Evolutionary conservation across 2,329 filamentous ascomycete genomes (phyloP).

Genomic region (Atkinsonella texensis): DNA sequence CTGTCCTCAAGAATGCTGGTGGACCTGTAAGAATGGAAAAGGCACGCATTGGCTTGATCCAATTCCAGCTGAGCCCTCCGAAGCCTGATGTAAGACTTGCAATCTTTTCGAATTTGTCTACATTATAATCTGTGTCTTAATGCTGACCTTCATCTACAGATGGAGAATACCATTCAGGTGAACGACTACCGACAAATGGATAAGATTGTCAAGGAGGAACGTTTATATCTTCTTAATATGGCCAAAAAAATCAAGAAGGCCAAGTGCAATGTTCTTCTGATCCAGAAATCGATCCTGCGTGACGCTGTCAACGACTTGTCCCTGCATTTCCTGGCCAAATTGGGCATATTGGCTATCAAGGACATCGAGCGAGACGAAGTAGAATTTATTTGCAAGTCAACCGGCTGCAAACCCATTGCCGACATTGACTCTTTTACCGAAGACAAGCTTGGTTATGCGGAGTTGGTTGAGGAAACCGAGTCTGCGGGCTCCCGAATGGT

Average conservation of each 20-base stretch:
- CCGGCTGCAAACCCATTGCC: conserved; percentile 96
- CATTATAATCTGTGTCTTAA: not conserved
- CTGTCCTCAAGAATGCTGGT: conserved; percentile 84
- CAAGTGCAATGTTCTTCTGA: conserved; percentile 96
- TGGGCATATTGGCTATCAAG: conserved; percentile 91
- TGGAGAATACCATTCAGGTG: conserved; percentile 99
- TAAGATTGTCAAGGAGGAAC: conserved; percentile 99
- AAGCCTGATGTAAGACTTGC: conserved; percentile 72
- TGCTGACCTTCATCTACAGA: conserved; percentile 34
- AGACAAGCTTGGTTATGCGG: conserved; percentile 90
- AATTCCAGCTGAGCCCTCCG: conserved; percentile 95
- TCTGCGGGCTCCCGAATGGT: conserved; percentile 82
- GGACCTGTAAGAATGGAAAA: conserved; percentile 93
- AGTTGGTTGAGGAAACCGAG: conserved; percentile 86
- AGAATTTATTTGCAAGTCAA: conserved; percentile 98
- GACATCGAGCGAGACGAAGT: conserved; percentile 98
- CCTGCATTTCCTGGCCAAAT: conserved; percentile 92
- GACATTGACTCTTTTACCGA: conserved; percentile 98
- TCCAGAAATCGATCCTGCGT: conserved; percentile 95
- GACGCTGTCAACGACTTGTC: conserved; percentile 97
- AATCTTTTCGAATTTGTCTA: not conserved
- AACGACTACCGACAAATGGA: conserved; percentile 99
- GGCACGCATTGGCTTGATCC: conserved; percentile 90
- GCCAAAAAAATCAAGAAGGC: conserved; percentile 99
- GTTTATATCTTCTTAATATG: conserved; percentile 94